Evolutionary conservation across 352 stramenopile genomes (phyloP), one percentile per base, ranked within the genome.

Genomic region (Peronospora belbahrii): DNA sequence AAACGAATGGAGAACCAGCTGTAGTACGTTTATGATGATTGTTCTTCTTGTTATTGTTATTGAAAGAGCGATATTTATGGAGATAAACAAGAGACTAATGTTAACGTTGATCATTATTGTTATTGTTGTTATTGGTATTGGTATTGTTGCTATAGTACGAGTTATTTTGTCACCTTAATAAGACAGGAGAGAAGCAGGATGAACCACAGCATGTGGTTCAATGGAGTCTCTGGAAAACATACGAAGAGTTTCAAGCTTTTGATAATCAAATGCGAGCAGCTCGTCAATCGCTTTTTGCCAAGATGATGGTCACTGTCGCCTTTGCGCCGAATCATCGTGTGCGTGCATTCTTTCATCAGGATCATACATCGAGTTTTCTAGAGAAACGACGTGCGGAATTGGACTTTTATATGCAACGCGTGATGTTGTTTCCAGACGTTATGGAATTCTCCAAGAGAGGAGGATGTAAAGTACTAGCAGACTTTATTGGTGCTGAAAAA

Each of bases 371-470:
- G 7, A 67, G 65, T 22, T 90, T 90, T 52, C 58, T 88, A 1
- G 75, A 90, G 43, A 85, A 80, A 59, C 73, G 78, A 9, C 71
- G 76, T 28, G 77, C 78, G 11, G 78, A 90, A 42, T 65, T 90
- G 24, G 78, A 90, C 52, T 87, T 88, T 37, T 90, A 86, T 67
- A 71, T 88, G 48, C 78, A 90, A 64, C 71, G 78, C 31, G 83
- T 90, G 34, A 70, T 90, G 59, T 58, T 85, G 37, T 84, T 90
- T 52, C 70, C 78, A 1, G 63, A 84, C 19, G 75, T 86, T 3
- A 46, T 48, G 15, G 78, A 90, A 41, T 88, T 90, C 34, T 59
- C 51, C 13, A 67, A 70, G 48, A 34, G 44, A 6, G 61, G 48
- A 37, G 74, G 78, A 0, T 86, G 75, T 37, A 66, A 62, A 10